Conservation (phyloP, 768 basidiomycete genomes). For the Pulveroboletus frians region DNA sequence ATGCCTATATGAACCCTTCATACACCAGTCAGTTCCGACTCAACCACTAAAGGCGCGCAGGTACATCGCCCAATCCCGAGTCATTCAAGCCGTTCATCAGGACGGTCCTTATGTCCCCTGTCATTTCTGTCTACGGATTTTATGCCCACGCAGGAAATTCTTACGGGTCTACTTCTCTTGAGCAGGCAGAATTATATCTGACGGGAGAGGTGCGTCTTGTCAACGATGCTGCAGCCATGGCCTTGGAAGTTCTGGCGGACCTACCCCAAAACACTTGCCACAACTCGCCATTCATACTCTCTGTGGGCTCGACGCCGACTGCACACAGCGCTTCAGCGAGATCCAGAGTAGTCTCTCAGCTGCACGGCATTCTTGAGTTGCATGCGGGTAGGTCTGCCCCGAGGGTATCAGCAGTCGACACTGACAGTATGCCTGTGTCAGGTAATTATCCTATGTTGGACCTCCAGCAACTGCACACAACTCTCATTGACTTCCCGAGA, state of each 20-base stretch:
- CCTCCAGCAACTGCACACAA: slow-evolving; percentile 77
- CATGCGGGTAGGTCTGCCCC: slow-evolving; percentile 53
- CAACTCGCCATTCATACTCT: slow-evolving; percentile 58
- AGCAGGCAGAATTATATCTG: slow-evolving; percentile 61
- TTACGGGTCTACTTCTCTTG: slow-evolving; percentile 67
- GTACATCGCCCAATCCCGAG: slow-evolving; percentile 49
- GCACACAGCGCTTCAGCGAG: slow-evolving; percentile 69
- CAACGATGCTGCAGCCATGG: slow-evolving; percentile 57
- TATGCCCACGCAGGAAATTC: slow-evolving; percentile 77
- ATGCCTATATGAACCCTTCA: slow-evolving; percentile 23
- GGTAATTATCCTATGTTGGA: slow-evolving; percentile 83
- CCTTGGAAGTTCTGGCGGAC: slow-evolving; percentile 41
- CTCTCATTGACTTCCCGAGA: slow-evolving; percentile 47
- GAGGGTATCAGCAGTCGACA: not conserved
- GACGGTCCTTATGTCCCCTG: slow-evolving; percentile 47
- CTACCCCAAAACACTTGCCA: slow-evolving; percentile 31
- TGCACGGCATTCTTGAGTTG: slow-evolving; percentile 65
- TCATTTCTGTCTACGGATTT: slow-evolving; percentile 70
- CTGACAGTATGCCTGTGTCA: slow-evolving; percentile 20
- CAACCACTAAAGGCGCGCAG: slow-evolving; percentile 58
- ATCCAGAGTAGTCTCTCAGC: slow-evolving; percentile 39
- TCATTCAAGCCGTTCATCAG: slow-evolving; percentile 53
- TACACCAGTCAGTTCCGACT: slow-evolving; percentile 3
- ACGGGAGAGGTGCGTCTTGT: slow-evolving; percentile 67
- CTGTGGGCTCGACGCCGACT: slow-evolving; percentile 84